Evolutionary conservation across 345 rosid species (phyloP).

Genomic region (Eucalyptus brandiana): DNA sequence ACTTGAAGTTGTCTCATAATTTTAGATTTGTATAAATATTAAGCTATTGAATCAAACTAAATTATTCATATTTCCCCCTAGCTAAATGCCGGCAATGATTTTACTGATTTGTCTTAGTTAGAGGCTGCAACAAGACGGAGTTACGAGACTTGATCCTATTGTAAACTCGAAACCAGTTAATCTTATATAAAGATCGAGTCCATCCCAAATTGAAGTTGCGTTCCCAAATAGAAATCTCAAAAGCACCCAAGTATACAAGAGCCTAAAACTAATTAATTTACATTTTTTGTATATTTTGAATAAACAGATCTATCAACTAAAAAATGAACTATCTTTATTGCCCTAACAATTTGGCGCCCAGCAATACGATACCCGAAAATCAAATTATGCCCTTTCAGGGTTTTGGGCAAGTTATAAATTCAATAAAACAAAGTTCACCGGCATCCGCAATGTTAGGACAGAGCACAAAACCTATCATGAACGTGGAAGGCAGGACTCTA

Average conservation of each 20-base stretch:
- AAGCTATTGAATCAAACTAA: neutral
- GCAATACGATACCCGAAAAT: neutral
- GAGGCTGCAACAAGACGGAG: neutral
- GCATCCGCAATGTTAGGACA: neutral
- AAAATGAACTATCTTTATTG: neutral
- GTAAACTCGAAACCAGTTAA: accelerated
- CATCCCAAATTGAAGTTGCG: neutral
- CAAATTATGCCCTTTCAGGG: neutral
- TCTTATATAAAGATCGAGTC: neutral
- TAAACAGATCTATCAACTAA: neutral
- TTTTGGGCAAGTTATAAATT: no score
- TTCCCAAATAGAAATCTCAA: neutral
- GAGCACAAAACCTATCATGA: neutral
- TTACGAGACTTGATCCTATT: neutral
- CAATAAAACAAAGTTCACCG: neutral
- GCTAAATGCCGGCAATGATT: neutral
- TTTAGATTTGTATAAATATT: no score
- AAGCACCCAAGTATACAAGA: neutral
- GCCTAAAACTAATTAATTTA: neutral
- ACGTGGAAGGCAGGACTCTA: neutral
- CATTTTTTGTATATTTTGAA: neutral
- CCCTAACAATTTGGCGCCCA: neutral
- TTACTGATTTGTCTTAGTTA: neutral
- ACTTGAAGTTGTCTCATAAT: no score
- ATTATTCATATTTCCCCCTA: neutral